phyloP scores from a whole-genome alignment of 495 filamentous ascomycete species.

The Aspergillus heteromorphus region DNA sequence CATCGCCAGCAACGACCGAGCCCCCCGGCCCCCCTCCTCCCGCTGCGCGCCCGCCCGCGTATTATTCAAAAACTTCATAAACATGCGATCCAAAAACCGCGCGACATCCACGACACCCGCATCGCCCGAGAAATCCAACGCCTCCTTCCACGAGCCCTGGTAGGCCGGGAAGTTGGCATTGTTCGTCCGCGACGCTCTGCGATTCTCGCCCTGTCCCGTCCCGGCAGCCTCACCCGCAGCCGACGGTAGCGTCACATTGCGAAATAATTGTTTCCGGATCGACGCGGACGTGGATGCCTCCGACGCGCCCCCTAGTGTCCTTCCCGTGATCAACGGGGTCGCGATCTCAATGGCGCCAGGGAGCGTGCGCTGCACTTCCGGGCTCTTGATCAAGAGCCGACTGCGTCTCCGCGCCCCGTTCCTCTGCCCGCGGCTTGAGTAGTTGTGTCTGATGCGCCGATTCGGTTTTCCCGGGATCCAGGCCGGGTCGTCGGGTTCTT shows the following conservation, averaged over 20 bases:
- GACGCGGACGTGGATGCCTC: conserved; percentile 6
- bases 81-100: conserved; percentile 31
- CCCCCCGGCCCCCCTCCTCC: conserved; percentile 15
- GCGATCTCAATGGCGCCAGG: conserved; percentile 45
- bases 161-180: conserved; percentile 22
- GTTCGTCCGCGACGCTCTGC: conserved; percentile 13
- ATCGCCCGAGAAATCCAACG: conserved; percentile 31
- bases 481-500: conserved; percentile 37
- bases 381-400: conserved; percentile 32
- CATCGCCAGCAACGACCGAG: conserved; percentile 60
- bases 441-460: conserved; percentile 35
- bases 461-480: conserved; percentile 39
- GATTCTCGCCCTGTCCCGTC: conserved; percentile 5
- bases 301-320: conserved; percentile 18
- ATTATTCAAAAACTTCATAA: conserved; percentile 36
- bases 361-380: conserved; percentile 32
- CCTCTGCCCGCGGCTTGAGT: conserved; percentile 28
- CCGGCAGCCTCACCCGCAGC: background rate
- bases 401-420: conserved; percentile 22
- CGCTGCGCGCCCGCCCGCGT: conserved; percentile 17
- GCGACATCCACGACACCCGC: conserved; percentile 34
- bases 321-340: conserved; percentile 42
- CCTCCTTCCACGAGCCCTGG: conserved; percentile 38
- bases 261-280: conserved; percentile 18
- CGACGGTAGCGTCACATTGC: conserved; percentile 4